Base-by-base conservation (phyloP, 129 eudicot genomes). In the Kitagawia praeruptora region DNA sequence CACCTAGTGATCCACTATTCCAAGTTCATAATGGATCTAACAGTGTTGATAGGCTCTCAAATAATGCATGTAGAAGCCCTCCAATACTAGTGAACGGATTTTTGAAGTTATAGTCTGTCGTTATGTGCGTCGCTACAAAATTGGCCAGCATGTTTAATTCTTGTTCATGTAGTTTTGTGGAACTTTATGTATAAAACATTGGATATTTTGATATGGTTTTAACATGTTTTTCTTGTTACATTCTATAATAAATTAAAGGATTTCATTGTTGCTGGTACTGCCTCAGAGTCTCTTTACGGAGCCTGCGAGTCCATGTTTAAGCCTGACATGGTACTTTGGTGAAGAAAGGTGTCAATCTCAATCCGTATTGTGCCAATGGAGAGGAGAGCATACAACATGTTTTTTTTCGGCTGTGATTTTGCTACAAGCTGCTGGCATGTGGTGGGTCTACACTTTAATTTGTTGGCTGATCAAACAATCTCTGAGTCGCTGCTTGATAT, bases 261-360 rank as follows among this genome's bases (percentile, higher is more conserved):
- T 87, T 93, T 93, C 80, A 97, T 93, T 80, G 98, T 93, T 81
- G 91, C 97, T 84, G 98, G 98, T 16, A 93, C 98, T 8, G 97
- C 97, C 66, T 93, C 98, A 34, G 98, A 93, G 80, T 93, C 98
- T 38, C 92, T 93, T 73, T 93, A 93, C 87, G 98, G 98, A 88
- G 98, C 98, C 53, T 93, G 98, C 77, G 98, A 93, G 85, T 85
- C 98, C 8, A 91, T 93, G 98, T 93, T 87, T 89, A 93, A 93
- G 87, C 98, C 98, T 81, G 97, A 93, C 88, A 91, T 93, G 98
- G 98, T 93, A 76, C 14, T 31, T 31, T 31, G 34, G 34, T 31
- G 34, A 31, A 31, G 34, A 31, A 31, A 31, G 34, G 34, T 31
- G 34, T 31, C 34, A 31, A 31, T 31, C 34, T 31, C 34, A 31